Conservation (phyloP, 2,329 filamentous ascomycete genomes). For the Ophiostoma perfectum region DNA sequence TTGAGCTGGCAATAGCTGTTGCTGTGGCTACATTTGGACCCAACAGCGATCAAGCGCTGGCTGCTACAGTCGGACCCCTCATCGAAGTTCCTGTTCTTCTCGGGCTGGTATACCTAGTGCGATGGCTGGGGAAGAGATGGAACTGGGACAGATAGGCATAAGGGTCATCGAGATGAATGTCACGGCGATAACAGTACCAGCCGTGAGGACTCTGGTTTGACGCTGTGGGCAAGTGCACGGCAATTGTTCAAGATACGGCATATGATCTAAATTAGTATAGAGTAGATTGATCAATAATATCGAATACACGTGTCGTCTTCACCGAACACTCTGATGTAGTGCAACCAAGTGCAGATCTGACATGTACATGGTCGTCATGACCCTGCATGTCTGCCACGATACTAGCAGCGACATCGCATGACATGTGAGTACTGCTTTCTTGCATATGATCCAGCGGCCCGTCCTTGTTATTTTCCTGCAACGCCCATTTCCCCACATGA, state of each 20-base stretch:
- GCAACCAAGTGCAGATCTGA: neutral
- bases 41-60: constrained; percentile 72
- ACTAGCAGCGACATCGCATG: neutral
- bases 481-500: too few species aligned
- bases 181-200: too few species aligned
- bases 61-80: constrained; percentile 75
- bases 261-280: neutral
- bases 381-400: neutral
- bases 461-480: neutral
- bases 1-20: constrained; percentile 85
- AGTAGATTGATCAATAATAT: neutral
- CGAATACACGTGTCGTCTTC: neutral
- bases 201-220: too few species aligned
- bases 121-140: constrained; percentile 51
- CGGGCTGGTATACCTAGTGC: constrained; percentile 68
- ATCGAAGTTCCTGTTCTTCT: constrained; percentile 82
- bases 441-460: too few species aligned
- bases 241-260: too few species aligned
- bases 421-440: neutral
- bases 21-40: constrained; percentile 75
- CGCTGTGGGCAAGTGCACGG: too few species aligned
- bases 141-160: constrained; percentile 41
- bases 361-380: neutral
- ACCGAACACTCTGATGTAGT: neutral
- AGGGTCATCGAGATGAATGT: too few species aligned